Conservation (phyloP, 2,329 filamentous ascomycete species). For the Pseudocercospora pini-densiflorae region DNA sequence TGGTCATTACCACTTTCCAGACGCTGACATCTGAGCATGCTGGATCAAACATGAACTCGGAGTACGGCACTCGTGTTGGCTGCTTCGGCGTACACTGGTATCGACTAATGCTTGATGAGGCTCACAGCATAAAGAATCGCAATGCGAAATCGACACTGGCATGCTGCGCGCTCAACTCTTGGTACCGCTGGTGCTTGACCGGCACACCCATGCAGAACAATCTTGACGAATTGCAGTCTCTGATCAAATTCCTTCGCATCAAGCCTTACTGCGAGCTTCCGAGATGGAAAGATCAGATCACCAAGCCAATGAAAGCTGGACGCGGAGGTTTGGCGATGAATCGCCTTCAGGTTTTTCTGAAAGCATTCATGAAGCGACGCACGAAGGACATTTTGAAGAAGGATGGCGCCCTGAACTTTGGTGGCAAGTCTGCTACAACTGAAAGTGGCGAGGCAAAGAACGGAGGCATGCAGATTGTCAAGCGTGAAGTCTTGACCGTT, state of each 20-base stretch:
- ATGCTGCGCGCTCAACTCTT: slow-evolving; percentile 79
- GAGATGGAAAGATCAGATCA: slow-evolving; percentile 91
- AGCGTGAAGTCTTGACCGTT: slow-evolving; percentile 83
- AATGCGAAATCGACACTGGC: slow-evolving; percentile 95
- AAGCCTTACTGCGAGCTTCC: slow-evolving; percentile 85
- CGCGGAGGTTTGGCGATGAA: slow-evolving; percentile 87
- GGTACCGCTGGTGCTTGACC: slow-evolving; percentile 95
- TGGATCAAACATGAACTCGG: slow-evolving; percentile 64
- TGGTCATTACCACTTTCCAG: slow-evolving; percentile 97
- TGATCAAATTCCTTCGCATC: slow-evolving; percentile 91
- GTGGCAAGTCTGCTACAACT: slow-evolving; percentile 60
- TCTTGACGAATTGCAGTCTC: slow-evolving; percentile 89
- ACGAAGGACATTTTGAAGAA: slow-evolving; percentile 96
- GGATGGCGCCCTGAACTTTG: slow-evolving; percentile 78
- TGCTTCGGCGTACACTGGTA: slow-evolving; percentile 96
- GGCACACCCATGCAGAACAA: slow-evolving; percentile 99
- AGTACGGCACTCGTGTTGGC: slow-evolving; percentile 71
- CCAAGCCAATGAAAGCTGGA: slow-evolving; percentile 84
- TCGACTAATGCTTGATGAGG: slow-evolving; percentile 92
- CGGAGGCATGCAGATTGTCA: slow-evolving; percentile 84
- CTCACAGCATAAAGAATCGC: slow-evolving; percentile 97
- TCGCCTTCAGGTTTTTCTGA: slow-evolving; percentile 80
- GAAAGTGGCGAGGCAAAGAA: slow-evolving; percentile 58
- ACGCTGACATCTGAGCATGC: slow-evolving; percentile 91
- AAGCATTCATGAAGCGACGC: slow-evolving; percentile 97